Base-by-base conservation (phyloP, 2,329 filamentous ascomycete genomes). In the Corynespora cassiicola region DNA sequence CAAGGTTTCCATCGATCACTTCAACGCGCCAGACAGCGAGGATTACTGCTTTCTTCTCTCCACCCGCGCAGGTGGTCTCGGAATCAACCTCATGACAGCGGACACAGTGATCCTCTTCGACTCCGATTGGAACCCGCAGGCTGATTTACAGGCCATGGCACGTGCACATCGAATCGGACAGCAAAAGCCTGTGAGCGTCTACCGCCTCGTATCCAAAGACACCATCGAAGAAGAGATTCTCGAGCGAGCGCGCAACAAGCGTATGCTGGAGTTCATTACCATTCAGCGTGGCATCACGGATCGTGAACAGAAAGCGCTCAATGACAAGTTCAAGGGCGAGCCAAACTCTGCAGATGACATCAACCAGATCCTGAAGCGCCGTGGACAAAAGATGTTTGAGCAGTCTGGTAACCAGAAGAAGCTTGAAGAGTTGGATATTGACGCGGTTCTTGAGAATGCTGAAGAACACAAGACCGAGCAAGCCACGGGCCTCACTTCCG, bases 351-450 rank as follows among this genome's bases (percentile, higher is more conserved):
- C 89, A 1, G 92, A 96, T 51, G 94, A 96, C 61, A 97, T 97
- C 52, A 95, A 94, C 47, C 88, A 88, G 68, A 95, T 99, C 42
- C 80, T 99, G 61, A 97, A 97, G 74, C 90, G 92, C 71, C 87
- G 94, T 54, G 95, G 94, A n/a, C 94, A 96, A 65, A 96, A 94
- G 70, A 95, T 99, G 86, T 99, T 99, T 55, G 92, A 97, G 70
- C 92, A 96, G 67, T 94, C 88, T 8, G 89, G 90, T 42, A 99
- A 99, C 64, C 94, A 99, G 69, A 87, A 92, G 72, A 94, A 95
- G 65, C 79, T 99, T 5, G 94, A 99, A 70, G 90, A 96, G 69
- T 84, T 99, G 16, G 94, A 99, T 65, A 97, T 99, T 54, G 95
- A 99, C 64, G 90, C 91, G 7, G 94, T 99, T 24, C 82, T 99